Conservation (phyloP, 371 early-diverging fungal species). For the Dichotomocladium elegans region DNA sequence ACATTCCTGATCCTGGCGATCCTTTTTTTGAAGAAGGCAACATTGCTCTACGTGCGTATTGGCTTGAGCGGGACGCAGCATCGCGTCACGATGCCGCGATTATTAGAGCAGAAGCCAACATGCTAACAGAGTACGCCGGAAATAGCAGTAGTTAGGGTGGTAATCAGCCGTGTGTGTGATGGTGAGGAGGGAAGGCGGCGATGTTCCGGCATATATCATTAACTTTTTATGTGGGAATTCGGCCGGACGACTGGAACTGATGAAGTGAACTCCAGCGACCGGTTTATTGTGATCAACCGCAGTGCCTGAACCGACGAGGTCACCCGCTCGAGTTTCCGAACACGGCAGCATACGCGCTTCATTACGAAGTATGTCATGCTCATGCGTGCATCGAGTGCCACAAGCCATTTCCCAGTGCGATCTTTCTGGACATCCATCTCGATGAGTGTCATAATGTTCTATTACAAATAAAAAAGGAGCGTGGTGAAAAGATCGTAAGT, state of each 20-base stretch:
- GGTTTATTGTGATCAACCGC: slow-evolving; percentile 25
- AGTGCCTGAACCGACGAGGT: slow-evolving; percentile 14
- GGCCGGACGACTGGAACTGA: no score
- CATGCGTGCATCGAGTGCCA: slow-evolving; percentile 50
- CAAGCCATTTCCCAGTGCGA: slow-evolving; percentile 47
- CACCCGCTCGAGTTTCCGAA: slow-evolving; percentile 25
- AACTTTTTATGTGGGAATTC: not conserved
- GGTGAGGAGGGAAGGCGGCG: not conserved
- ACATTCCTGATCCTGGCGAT: slow-evolving; percentile 28
- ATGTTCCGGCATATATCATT: not conserved
- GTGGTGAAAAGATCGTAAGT: slow-evolving; percentile 60
- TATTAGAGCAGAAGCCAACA: slow-evolving; percentile 22
- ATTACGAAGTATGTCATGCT: slow-evolving; percentile 54
- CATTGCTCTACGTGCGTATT: slow-evolving; percentile 46
- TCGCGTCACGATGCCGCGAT: slow-evolving; percentile 10
- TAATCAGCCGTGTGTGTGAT: no score
- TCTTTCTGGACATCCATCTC: slow-evolving; percentile 53
- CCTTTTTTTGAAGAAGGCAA: slow-evolving; percentile 54
- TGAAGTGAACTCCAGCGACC: slow-evolving; percentile 4
- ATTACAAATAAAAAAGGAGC: slow-evolving; percentile 45
- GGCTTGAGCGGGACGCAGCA: slow-evolving; percentile 30
- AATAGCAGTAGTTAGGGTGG: no score
- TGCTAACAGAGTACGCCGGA: slow-evolving; percentile 21
- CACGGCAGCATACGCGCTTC: slow-evolving; percentile 46
- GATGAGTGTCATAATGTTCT: slow-evolving; percentile 55